Evolutionary conservation across 148 eudicot genomes (phyloP).

Genomic region (Nepenthes gracilis): DNA sequence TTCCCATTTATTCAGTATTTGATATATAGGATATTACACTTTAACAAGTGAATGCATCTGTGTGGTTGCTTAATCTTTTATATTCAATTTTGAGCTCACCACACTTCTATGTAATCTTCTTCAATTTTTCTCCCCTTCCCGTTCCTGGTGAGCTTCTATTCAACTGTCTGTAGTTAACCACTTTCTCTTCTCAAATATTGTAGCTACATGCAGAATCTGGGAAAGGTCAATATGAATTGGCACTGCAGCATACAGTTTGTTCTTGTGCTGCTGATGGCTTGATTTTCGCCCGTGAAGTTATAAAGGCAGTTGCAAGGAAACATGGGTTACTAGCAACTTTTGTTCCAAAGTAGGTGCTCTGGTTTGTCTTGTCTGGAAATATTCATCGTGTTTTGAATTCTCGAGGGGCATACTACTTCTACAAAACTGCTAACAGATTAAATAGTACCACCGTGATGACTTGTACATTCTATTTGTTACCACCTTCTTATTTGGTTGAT

Average conservation of each 20-base stretch:
- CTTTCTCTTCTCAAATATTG: slow-evolving; percentile 9
- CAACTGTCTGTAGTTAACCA: not conserved
- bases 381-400: too few relatives aligned
- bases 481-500: too few relatives aligned
- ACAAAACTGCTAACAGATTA: not conserved
- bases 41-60: not conserved
- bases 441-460: too few relatives aligned
- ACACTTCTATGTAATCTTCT: not conserved
- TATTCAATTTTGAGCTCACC: not conserved
- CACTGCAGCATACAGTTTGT: slow-evolving; percentile 55
- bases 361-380: not conserved
- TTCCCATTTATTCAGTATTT: too few relatives aligned
- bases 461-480: too few relatives aligned
- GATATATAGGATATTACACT: not conserved
- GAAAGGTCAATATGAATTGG: slow-evolving; percentile 85
- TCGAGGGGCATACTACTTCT: too few relatives aligned
- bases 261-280: slow-evolving; percentile 70
- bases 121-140: too few relatives aligned
- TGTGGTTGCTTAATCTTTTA: not conserved
- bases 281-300: slow-evolving; percentile 62
- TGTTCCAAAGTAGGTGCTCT: slow-evolving; percentile 69
- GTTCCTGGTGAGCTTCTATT: too few relatives aligned
- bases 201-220: slow-evolving; percentile 93
- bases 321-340: slow-evolving; percentile 89
- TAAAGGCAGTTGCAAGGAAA: slow-evolving; percentile 83